Evolutionary conservation across 306 rosid species (phyloP).

Genomic region (Cyamopsis tetragonoloba): DNA sequence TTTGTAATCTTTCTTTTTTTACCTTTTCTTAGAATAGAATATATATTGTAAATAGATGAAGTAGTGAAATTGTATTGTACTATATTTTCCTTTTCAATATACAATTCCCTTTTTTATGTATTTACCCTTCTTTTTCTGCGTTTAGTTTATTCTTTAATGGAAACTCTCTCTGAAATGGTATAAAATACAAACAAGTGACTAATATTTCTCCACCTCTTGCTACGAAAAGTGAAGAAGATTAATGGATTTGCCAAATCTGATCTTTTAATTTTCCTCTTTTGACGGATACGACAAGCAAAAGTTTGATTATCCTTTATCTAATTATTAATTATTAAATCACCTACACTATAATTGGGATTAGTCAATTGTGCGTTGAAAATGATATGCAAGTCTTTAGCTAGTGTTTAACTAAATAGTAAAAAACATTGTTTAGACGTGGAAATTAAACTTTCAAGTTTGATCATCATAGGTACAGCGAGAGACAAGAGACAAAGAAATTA

Average conservation of each 20-base stretch:
- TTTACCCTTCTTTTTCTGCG: no score
- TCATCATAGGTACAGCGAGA: background rate
- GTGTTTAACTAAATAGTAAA: background rate
- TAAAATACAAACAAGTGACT: constrained; percentile 10
- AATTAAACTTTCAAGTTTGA: background rate
- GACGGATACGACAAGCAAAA: background rate
- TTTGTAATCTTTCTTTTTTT: no score
- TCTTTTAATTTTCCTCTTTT: background rate
- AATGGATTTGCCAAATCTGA: constrained; percentile 17
- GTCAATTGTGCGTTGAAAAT: constrained; percentile 29
- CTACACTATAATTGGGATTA: constrained; percentile 7
- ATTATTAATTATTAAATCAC: constrained; percentile 11
- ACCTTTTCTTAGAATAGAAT: no score
- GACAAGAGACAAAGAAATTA: constrained; percentile 4
- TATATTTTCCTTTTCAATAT: no score
- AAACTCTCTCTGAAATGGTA: no score
- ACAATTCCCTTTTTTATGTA: no score
- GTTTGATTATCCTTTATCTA: constrained; percentile 15
- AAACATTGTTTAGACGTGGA: constrained; percentile 23
- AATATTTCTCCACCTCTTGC: constrained; percentile 9
- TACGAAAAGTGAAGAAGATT: constrained; percentile 2
- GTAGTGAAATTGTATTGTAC: no score
- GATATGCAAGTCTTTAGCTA: constrained; percentile 21
- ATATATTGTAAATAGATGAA: no score
- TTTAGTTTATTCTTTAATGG: background rate